phyloP scores from a whole-genome alignment of 352 stramenopile species.

The Pythium catenulatum region DNA sequence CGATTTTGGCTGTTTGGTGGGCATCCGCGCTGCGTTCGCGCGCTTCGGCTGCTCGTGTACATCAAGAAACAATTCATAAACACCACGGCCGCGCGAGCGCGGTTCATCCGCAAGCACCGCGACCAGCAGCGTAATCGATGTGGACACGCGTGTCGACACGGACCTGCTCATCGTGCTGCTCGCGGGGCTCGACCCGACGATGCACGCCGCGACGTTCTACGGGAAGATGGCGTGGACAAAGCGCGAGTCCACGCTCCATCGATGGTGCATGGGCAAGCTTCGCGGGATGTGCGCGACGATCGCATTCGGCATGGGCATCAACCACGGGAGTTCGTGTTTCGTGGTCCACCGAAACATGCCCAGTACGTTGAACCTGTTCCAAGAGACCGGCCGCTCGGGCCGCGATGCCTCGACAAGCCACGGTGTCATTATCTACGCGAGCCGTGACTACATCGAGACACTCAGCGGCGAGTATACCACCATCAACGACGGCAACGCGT shows the following conservation, averaged over 20 bases:
- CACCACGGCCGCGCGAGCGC: conserved; percentile 64
- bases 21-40: conserved; percentile 71
- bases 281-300: conserved; percentile 95
- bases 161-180: conserved; percentile 68
- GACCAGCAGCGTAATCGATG: conserved; percentile 67
- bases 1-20: too few relatives aligned
- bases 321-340: conserved; percentile 94
- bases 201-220: conserved; percentile 73
- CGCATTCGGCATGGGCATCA: conserved; percentile 96
- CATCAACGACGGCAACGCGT: not conserved
- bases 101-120: conserved; percentile 72
- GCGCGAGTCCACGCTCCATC: conserved; percentile 67
- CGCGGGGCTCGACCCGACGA: conserved; percentile 44
- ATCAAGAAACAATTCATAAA: conserved; percentile 75
- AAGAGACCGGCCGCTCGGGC: conserved; percentile 97
- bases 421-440: conserved; percentile 91
- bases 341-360: conserved; percentile 93
- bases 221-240: conserved; percentile 70
- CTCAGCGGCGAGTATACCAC: not conserved
- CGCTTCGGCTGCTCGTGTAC: conserved; percentile 74
- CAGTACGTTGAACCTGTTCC: conserved; percentile 97
- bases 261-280: conserved; percentile 72
- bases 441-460: conserved; percentile 73
- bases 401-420: conserved; percentile 94
- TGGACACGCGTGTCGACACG: conserved; percentile 78